Evolutionary conservation across 1,139 yeast species (phyloP).

Genomic region (Debaryomyces subglobosus): DNA sequence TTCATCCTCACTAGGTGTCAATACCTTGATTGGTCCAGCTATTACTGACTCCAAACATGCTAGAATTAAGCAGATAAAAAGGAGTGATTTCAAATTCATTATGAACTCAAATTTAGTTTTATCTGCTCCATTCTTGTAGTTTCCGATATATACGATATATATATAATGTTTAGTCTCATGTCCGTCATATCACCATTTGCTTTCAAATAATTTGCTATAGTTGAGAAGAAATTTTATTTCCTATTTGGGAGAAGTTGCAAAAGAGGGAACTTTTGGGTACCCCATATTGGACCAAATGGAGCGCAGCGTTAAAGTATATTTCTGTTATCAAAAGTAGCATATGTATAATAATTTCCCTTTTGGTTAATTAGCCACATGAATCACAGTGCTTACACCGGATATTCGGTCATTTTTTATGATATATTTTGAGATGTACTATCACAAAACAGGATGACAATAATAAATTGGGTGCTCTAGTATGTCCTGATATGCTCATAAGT

Average conservation of each 20-base stretch:
- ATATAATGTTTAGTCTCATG: not conserved
- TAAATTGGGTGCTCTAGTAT: too few relatives aligned
- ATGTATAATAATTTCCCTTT: not conserved
- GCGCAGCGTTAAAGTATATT: not conserved
- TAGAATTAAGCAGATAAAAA: not conserved
- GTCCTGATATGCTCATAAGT: not conserved
- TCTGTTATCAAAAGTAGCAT: not conserved
- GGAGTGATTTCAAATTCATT: not conserved
- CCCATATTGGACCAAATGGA: not conserved
- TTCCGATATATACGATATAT: not conserved
- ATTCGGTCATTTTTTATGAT: too few relatives aligned
- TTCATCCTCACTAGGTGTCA: constrained; percentile 20
- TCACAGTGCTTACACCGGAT: not conserved
- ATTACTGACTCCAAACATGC: not conserved
- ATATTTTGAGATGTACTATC: not conserved
- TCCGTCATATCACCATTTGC: not conserved
- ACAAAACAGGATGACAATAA: not conserved
- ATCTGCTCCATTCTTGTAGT: not conserved
- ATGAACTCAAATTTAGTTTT: not conserved
- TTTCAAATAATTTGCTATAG: not conserved
- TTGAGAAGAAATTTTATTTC: not conserved
- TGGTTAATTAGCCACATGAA: not conserved
- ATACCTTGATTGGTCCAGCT: constrained; percentile 6
- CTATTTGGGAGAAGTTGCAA: not conserved
- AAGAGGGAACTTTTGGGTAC: not conserved